phyloP scores from a whole-genome alignment of 2,329 filamentous ascomycete genomes.

The Pestalotiopsis sp. region DNA sequence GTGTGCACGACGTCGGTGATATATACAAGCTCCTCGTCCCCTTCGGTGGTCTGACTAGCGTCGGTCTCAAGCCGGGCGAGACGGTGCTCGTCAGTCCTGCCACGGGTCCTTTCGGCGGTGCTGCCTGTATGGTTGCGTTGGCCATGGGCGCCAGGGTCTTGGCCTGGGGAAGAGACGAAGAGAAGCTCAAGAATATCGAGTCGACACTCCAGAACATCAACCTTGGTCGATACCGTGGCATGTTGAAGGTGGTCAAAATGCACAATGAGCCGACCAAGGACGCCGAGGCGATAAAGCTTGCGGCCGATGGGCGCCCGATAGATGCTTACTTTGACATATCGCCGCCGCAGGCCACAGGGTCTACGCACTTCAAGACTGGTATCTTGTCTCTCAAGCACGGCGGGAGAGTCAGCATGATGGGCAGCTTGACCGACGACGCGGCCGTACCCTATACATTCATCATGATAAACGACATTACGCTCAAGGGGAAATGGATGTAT shows the following conservation, averaged over 20 bases:
- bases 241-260: slow-evolving; percentile 33
- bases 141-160: slow-evolving; percentile 52
- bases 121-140: slow-evolving; percentile 43
- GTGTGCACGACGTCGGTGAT: slow-evolving; percentile 19
- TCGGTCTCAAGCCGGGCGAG: slow-evolving; percentile 42
- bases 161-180: slow-evolving; percentile 44
- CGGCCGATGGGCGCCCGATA: slow-evolving; percentile 24
- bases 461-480: slow-evolving; percentile 34
- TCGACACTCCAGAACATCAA: slow-evolving; percentile 32
- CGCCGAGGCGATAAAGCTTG: slow-evolving; percentile 27
- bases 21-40: slow-evolving; percentile 20
- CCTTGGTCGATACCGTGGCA: not conserved
- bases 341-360: slow-evolving; percentile 36
- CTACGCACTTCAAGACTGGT: slow-evolving; percentile 39
- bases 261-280: slow-evolving; percentile 35
- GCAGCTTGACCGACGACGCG: slow-evolving; percentile 26
- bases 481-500: slow-evolving; percentile 47
- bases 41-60: slow-evolving; percentile 21
- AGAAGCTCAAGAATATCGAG: slow-evolving; percentile 27
- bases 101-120: slow-evolving; percentile 47
- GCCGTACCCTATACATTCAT: slow-evolving; percentile 31
- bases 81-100: slow-evolving; percentile 48
- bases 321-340: slow-evolving; percentile 49
- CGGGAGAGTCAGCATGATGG: slow-evolving; percentile 33
- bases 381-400: slow-evolving; percentile 33